Evolutionary conservation across 2,329 filamentous ascomycete species (phyloP).

Genomic region (Fusarium tuaranense): DNA sequence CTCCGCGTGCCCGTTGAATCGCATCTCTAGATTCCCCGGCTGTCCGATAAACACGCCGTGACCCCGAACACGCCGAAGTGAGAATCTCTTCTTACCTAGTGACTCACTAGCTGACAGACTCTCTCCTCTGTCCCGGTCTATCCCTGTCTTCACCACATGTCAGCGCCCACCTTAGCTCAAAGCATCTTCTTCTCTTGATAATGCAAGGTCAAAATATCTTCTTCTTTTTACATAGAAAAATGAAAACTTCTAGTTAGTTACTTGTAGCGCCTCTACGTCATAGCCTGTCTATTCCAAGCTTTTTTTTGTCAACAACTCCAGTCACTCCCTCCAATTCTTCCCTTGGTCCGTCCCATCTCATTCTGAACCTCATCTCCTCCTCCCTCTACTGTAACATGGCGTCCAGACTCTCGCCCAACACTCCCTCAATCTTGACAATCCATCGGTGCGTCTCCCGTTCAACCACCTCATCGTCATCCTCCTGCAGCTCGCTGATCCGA

Average conservation of each 20-base stretch:
- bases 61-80: constrained; percentile 9
- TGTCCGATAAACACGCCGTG: constrained; percentile 20
- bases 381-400: constrained; percentile 82
- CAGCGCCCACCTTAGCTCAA: constrained; percentile 1
- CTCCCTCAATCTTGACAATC: constrained; percentile 90
- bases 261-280: constrained; percentile 19
- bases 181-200: background rate
- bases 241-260: background rate
- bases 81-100: background rate
- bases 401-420: constrained; percentile 90
- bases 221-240: constrained; percentile 21
- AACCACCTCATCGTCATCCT: constrained; percentile 95
- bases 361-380: constrained; percentile 43
- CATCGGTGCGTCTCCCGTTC: constrained; percentile 90
- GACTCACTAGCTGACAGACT: constrained; percentile 16
- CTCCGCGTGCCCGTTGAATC: constrained; percentile 29
- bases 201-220: constrained; percentile 9
- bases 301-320: constrained; percentile 21
- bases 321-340: background rate
- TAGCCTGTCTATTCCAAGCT: constrained; percentile 25
- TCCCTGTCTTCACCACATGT: constrained; percentile 11
- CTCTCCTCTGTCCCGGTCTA: constrained; percentile 14
- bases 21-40: constrained; percentile 16
- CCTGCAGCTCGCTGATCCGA: constrained; percentile 93
- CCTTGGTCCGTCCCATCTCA: constrained; percentile 24